phyloP scores from a whole-genome alignment of 1,284 basidiomycete species.

The Rhodotorula glutinis region DNA sequence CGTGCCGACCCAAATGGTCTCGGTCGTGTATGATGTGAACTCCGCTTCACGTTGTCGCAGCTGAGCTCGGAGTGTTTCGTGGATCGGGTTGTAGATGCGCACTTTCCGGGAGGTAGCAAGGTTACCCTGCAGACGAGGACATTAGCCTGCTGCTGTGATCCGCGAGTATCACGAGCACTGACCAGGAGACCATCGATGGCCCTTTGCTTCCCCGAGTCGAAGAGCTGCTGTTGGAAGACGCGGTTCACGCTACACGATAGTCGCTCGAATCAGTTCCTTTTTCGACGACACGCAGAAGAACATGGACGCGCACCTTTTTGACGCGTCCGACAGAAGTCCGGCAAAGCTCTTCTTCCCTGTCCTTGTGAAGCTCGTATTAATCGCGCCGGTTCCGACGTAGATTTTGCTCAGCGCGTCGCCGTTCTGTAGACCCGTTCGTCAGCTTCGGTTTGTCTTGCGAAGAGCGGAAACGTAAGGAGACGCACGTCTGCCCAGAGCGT shows the following conservation, averaged over 20 bases:
- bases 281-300: background rate
- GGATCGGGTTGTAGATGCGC: constrained; percentile 88
- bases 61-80: constrained; percentile 73
- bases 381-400: constrained; percentile 92
- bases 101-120: constrained; percentile 82
- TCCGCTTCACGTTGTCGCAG: constrained; percentile 70
- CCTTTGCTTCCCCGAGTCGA: constrained; percentile 88
- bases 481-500: constrained; percentile 84
- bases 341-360: constrained; percentile 79
- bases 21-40: constrained; percentile 74
- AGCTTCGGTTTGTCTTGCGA: background rate
- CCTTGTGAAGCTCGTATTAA: constrained; percentile 93
- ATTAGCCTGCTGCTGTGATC: background rate
- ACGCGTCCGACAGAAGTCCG: constrained; percentile 89
- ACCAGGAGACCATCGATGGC: constrained; percentile 95
- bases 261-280: background rate
- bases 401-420: constrained; percentile 58
- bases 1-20: constrained; percentile 79
- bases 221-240: constrained; percentile 97
- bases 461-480: background rate
- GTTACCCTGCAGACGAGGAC: constrained; percentile 65
- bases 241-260: constrained; percentile 61
- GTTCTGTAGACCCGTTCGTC: constrained; percentile 55
- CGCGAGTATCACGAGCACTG: constrained; percentile 36
- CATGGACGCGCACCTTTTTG: constrained; percentile 60